Evolutionary conservation across 2,329 filamentous ascomycete species (phyloP).

Genomic region (Teratosphaeria viscida): DNA sequence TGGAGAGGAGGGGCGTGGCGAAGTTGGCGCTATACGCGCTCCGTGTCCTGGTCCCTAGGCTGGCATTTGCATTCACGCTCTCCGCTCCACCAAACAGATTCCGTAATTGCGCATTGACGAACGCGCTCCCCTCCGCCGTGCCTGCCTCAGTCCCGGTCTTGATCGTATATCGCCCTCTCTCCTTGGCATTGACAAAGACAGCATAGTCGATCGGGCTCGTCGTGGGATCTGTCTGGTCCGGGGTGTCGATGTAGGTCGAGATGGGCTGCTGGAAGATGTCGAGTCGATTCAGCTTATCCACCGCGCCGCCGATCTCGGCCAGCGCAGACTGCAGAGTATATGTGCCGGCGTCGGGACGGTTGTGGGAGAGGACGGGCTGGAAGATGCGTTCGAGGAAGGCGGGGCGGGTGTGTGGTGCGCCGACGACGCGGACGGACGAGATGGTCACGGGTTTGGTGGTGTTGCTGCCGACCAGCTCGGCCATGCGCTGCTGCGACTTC

Average conservation of each 20-base stretch:
- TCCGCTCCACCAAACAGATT: slow-evolving; percentile 95
- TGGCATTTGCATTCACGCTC: slow-evolving; percentile 75
- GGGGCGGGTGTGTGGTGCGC: slow-evolving; percentile 71
- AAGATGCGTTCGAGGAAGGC: slow-evolving; percentile 76
- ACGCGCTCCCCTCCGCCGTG: slow-evolving; percentile 87
- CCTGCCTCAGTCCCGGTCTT: slow-evolving; percentile 93
- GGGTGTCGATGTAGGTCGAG: slow-evolving; percentile 69
- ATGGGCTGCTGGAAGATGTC: slow-evolving; percentile 83
- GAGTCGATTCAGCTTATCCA: slow-evolving; percentile 67
- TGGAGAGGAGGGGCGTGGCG: slow-evolving; percentile 69
- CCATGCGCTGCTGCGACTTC: slow-evolving; percentile 53
- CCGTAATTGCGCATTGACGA: slow-evolving; percentile 73
- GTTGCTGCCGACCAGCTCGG: slow-evolving; percentile 66
- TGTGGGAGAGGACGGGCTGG: slow-evolving; percentile 61
- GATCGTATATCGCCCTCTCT: slow-evolving; percentile 73
- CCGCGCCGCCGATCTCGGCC: slow-evolving; percentile 56
- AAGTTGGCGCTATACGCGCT: slow-evolving; percentile 85
- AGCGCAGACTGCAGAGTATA: slow-evolving; percentile 77
- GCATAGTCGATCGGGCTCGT: slow-evolving; percentile 69
- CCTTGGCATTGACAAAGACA: slow-evolving; percentile 64
- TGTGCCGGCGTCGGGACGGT: slow-evolving; percentile 31
- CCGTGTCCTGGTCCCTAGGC: slow-evolving; percentile 77
- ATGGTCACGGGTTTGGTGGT: slow-evolving; percentile 80
- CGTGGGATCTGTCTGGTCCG: slow-evolving; percentile 56
- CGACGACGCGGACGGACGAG: slow-evolving; percentile 72